Evolutionary conservation across 768 basidiomycete species (phyloP).

Genomic region (Collybia sordida): DNA sequence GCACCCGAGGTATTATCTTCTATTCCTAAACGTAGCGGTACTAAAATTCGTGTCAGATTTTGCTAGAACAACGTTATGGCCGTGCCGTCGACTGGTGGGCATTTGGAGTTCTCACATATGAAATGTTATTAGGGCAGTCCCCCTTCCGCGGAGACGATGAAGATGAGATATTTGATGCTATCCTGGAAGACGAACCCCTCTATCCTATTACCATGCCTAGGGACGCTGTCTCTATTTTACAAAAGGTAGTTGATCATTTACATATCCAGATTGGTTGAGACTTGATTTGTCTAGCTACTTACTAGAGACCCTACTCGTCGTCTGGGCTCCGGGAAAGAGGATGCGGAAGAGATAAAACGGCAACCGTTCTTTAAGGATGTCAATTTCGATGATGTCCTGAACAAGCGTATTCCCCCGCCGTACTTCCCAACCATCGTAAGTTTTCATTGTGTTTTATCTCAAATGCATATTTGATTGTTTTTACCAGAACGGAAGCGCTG

Average conservation of each 20-base stretch:
- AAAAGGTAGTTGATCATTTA: conserved; percentile 59
- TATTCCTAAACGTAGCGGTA: background rate
- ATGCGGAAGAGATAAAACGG: conserved; percentile 95
- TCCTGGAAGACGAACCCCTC: conserved; percentile 95
- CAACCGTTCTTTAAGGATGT: conserved; percentile 99
- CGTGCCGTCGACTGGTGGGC: conserved; percentile 99
- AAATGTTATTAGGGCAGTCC: conserved; percentile 98
- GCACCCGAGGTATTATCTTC: conserved; percentile 81
- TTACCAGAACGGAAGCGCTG: conserved; percentile 74
- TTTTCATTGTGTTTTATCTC: conserved; percentile 3
- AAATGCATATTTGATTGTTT: conserved; percentile 1
- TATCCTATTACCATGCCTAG: conserved; percentile 99
- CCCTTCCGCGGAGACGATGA: conserved; percentile 99
- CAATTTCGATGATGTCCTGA: conserved; percentile 93
- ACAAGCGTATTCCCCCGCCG: conserved; percentile 96
- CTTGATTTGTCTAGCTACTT: conserved; percentile 57
- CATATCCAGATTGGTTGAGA: no score
- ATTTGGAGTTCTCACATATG: conserved; percentile 96
- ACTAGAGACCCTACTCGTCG: conserved; percentile 90
- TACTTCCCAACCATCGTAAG: conserved; percentile 96
- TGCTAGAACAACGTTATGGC: conserved; percentile 98
- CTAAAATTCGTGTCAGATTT: conserved; percentile 57
- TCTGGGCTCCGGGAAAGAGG: conserved; percentile 86
- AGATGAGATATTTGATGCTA: conserved; percentile 99
- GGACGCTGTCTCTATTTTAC: conserved; percentile 92